These are phyloP conservation scores for Geotrichum klebahnii DNA, from an alignment of 1,139 yeast genomes.

Conservation along the genomic window DNA sequence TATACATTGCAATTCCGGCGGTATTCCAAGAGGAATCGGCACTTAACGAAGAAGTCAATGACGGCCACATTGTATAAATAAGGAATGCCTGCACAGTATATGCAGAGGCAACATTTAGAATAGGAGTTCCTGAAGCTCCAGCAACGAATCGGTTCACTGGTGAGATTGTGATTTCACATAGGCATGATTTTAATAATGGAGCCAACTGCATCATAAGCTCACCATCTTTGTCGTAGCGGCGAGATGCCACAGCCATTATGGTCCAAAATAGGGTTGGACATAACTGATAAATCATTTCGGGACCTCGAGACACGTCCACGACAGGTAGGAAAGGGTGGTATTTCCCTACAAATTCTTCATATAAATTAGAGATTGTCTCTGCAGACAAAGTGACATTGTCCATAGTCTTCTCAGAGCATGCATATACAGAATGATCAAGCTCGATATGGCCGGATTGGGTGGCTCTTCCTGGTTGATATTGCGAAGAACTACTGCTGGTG, in stretches of 20 bases:
- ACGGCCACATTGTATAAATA: conserved; percentile 91
- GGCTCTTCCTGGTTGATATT: conserved; percentile 6
- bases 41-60: conserved; percentile 84
- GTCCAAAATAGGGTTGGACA: conserved; percentile 95
- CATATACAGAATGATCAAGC: background rate
- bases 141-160: conserved; percentile 69
- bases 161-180: conserved; percentile 83
- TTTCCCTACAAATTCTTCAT: conserved; percentile 60
- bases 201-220: conserved; percentile 52
- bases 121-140: conserved; percentile 61
- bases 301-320: conserved; percentile 74
- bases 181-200: conserved; percentile 64
- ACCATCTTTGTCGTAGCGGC: conserved; percentile 50
- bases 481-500: background rate
- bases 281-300: conserved; percentile 67
- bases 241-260: conserved; percentile 73
- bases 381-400: conserved; percentile 61
- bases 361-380: conserved; percentile 60
- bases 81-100: conserved; percentile 91
- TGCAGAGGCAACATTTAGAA: conserved; percentile 81
- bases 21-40: conserved; percentile 97
- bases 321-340: conserved; percentile 87
- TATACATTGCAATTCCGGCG: conserved; percentile 85
- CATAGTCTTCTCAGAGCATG: conserved; percentile 61
- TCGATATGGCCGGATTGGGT: conserved; percentile 9